A percentile compares a stretch with the other conserved stretches of the same genome.
phyloP scores from a whole-genome alignment of 768 basidiomycete genomes.

The Obba rivulosa region DNA sequence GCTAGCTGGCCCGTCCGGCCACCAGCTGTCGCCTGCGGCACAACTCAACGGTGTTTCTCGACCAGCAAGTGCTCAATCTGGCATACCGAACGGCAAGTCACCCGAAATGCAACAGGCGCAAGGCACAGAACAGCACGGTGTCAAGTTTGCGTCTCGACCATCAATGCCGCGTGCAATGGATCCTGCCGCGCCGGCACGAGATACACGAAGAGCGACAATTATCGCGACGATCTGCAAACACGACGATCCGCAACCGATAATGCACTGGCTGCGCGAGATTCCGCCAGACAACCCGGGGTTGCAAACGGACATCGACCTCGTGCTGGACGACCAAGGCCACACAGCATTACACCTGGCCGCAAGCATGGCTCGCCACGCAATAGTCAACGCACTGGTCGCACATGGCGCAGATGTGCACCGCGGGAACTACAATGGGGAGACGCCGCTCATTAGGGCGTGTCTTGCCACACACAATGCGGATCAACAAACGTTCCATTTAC shows the following conservation, averaged over 20 bases:
- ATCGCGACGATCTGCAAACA: slow-evolving; percentile 62
- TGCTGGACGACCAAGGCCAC: slow-evolving; percentile 93
- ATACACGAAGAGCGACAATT: slow-evolving; percentile 55
- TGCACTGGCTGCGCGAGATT: slow-evolving; percentile 64
- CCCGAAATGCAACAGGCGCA: slow-evolving; percentile 27
- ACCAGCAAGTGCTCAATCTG: slow-evolving; percentile 38
- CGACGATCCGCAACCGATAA: slow-evolving; percentile 59
- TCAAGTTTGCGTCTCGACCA: slow-evolving; percentile 69
- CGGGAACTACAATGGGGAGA: slow-evolving; percentile 93
- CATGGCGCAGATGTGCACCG: slow-evolving; percentile 84
- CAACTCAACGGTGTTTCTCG: slow-evolving; percentile 42
- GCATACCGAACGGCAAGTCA: slow-evolving; percentile 37
- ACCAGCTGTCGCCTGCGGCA: slow-evolving; percentile 21
- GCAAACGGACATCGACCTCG: slow-evolving; percentile 62
- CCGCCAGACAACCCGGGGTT: slow-evolving; percentile 35
- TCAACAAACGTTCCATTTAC: slow-evolving; percentile 60
- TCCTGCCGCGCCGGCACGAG: slow-evolving; percentile 40
- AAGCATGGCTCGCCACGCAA: slow-evolving; percentile 68
- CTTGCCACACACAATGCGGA: slow-evolving; percentile 86
- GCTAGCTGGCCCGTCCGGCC: slow-evolving; percentile 8
- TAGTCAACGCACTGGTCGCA: slow-evolving; percentile 63
- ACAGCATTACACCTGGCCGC: slow-evolving; percentile 92
- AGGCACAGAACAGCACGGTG: slow-evolving; percentile 41
- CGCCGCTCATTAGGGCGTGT: slow-evolving; percentile 87
- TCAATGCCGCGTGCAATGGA: slow-evolving; percentile 48